Conservation (phyloP, 1,284 basidiomycete species). For the Ustilago shanxiensis region DNA sequence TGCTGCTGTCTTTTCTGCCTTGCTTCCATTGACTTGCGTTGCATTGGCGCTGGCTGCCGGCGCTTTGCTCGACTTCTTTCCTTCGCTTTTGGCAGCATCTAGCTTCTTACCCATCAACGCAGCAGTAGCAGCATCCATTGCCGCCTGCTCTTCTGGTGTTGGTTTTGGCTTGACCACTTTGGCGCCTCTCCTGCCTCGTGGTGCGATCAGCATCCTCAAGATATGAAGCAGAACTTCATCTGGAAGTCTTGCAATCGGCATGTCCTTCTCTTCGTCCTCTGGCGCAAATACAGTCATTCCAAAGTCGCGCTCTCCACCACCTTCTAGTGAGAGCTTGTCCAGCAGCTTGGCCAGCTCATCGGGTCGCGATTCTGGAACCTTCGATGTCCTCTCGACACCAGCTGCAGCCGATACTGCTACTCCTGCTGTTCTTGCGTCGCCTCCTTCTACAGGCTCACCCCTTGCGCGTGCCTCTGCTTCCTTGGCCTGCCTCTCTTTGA, state of each 20-base stretch:
- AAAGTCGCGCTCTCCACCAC: constrained; percentile 52
- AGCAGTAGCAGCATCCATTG: constrained; percentile 35
- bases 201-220: constrained; percentile 48
- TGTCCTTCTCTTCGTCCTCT: constrained; percentile 52
- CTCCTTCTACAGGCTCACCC: constrained; percentile 14
- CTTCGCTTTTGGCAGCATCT: background rate
- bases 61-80: constrained; percentile 13
- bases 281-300: constrained; percentile 35
- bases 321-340: constrained; percentile 31
- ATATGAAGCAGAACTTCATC: constrained; percentile 64
- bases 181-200: constrained; percentile 56
- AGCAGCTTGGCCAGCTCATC: constrained; percentile 51
- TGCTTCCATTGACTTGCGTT: background rate
- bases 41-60: background rate
- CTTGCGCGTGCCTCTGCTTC: constrained; percentile 35
- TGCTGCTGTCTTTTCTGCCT: background rate
- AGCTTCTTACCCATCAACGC: constrained; percentile 13
- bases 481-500: constrained; percentile 41
- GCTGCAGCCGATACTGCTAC: background rate
- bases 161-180: constrained; percentile 50
- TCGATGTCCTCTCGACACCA: constrained; percentile 8
- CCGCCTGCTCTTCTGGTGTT: constrained; percentile 45
- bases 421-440: background rate
- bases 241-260: constrained; percentile 53
- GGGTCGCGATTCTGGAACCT: constrained; percentile 17